Percentiles rank a stretch among this genome's conserved stretches.
Evolutionary conservation across 768 basidiomycete species (phyloP).

Genomic region (Termitomyces heimii): DNA sequence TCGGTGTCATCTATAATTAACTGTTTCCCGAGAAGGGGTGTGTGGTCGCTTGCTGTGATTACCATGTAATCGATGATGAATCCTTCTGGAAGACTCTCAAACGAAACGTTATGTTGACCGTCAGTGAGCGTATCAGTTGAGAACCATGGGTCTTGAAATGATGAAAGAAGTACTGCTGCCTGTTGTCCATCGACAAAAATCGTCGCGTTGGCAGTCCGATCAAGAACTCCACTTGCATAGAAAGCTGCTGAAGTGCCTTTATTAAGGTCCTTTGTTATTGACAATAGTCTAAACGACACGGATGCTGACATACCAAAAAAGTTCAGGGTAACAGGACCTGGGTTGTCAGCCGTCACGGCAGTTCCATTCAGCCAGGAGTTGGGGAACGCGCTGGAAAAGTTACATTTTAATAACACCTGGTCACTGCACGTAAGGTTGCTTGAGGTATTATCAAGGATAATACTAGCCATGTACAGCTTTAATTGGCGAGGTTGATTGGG

Average conservation of each 20-base stretch:
- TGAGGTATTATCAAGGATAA: neutral
- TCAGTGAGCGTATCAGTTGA: neutral
- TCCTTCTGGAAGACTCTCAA: neutral
- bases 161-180: neutral
- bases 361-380: neutral
- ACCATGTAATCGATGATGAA: neutral
- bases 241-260: neutral
- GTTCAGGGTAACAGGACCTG: neutral
- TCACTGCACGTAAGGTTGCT: neutral
- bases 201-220: neutral
- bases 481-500: neutral
- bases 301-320: neutral
- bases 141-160: neutral
- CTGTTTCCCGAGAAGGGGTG: neutral
- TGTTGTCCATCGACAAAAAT: neutral
- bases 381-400: neutral
- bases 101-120: neutral
- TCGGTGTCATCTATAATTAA: neutral
- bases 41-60: neutral
- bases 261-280: neutral
- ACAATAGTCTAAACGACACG: neutral
- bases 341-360: neutral
- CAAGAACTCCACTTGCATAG: neutral
- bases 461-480: neutral
- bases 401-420: neutral